Percentiles rank a stretch among this genome's conserved stretches.
These are phyloP conservation scores for Zanthoxylum bungeanum DNA, from an alignment of 345 rosid genomes.

Conservation along the genomic window DNA sequence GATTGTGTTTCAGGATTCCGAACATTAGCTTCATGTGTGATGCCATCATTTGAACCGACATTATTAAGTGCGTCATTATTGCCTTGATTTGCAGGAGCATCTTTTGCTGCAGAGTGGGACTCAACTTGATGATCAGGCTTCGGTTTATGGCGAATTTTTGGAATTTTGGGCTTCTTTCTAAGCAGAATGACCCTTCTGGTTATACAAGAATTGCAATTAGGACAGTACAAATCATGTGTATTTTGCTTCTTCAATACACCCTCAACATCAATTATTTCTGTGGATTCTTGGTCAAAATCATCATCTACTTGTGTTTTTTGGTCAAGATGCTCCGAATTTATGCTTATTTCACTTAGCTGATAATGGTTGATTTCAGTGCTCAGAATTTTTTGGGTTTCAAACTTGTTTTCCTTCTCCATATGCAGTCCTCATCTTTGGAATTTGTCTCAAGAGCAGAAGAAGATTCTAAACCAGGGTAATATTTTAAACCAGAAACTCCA, in stretches of 20 bases:
- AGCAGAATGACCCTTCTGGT: slow-evolving; percentile 64
- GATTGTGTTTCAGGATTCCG: slow-evolving; percentile 12
- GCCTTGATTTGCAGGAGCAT: neutral
- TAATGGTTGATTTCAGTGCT: neutral
- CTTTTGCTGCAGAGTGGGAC: neutral
- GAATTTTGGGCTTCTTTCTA: slow-evolving; percentile 42
- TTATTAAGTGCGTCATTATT: slow-evolving; percentile 6
- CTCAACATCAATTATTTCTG: slow-evolving; percentile 55
- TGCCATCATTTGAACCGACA: slow-evolving; percentile 11
- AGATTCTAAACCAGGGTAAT: neutral
- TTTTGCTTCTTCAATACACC: slow-evolving; percentile 57
- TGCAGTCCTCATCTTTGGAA: neutral
- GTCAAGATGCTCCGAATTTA: neutral
- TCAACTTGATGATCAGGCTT: slow-evolving; percentile 19
- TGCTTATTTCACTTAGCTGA: neutral
- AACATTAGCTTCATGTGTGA: slow-evolving; percentile 6
- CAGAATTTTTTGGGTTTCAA: neutral
- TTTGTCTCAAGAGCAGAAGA: neutral
- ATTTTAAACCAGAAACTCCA: neutral
- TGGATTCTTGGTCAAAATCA: slow-evolving; percentile 41
- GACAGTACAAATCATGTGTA: slow-evolving; percentile 32
- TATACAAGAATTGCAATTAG: slow-evolving; percentile 72
- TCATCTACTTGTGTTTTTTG: slow-evolving; percentile 13
- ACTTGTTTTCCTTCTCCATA: neutral
- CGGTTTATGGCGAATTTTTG: slow-evolving; percentile 15